Base-by-base conservation (phyloP, 164 flowering plant genomes). In the Nelumbo lutea region DNA sequence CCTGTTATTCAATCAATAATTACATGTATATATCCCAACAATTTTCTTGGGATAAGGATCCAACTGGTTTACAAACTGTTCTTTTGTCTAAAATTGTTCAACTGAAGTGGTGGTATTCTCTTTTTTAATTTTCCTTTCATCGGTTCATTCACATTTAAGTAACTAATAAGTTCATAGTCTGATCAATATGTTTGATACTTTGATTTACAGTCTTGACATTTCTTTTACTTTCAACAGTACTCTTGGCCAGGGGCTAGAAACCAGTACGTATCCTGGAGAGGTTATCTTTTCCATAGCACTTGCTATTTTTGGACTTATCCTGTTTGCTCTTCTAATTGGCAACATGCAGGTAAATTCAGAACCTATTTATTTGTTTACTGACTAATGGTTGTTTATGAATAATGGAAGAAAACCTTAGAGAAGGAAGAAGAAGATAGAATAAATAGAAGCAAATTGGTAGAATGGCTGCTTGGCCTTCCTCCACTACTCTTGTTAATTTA, bases 271-370 rank as follows among this genome's bases (percentile, higher is more conserved):
- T 72, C 89, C 96, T 55, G 93, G 91, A 73, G 99, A 96, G 83
- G 92, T 89, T 60, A 79, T 93, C 72, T 96, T 96, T 73, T 89
- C 98, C 66, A 91, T 96, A 64, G 80, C 89, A 59, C 82, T 96
- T 52, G 98, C 96, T 51, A 88, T 87, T 60, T 76, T 83, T 68
- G 99, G 99, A n/a, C 95, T 96, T 66, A 85, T 96, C 70, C 90
- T 96, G 68, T 93, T 96, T 81, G 98, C 97, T 0, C 90, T 96
- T 55, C 83, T 93, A 77, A 96, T 96, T 81, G 99, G 98, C 47
- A 93, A 96, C 79, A 96, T 96, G 99, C 98, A 93, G 98, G 98
- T 93, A 77, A 46, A 6, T 27, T 27, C 27, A 27, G 27, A 27
- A 27, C 27, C 27, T 27, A 27, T 27, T 27, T 27, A 27, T 27